These are phyloP conservation scores for Pyricularia grisea DNA, from an alignment of 2,329 filamentous ascomycete genomes.

Conservation along the genomic window DNA sequence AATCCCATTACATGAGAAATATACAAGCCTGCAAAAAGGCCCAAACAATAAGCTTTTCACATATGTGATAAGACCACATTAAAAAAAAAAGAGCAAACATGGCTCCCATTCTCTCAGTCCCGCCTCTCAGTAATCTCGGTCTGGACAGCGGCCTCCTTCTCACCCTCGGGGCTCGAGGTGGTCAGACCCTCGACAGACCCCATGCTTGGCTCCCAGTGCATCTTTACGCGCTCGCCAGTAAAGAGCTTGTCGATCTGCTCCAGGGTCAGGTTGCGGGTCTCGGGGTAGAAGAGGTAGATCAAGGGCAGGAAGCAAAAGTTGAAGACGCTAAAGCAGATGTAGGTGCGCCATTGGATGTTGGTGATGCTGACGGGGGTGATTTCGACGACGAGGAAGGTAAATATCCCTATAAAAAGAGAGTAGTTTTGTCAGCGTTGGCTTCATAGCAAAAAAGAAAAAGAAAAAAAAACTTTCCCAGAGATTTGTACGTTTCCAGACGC, in stretches of 20 bases:
- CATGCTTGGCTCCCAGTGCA: neutral
- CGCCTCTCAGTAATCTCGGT: neutral
- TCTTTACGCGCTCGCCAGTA: neutral
- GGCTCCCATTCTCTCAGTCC: too few species aligned
- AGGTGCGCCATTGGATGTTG: conserved; percentile 37
- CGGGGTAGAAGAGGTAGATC: conserved; percentile 39
- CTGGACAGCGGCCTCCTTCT: neutral
- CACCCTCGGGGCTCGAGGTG: neutral
- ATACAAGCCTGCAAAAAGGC: neutral
- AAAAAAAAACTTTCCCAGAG: too few species aligned
- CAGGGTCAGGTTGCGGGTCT: conserved; percentile 37
- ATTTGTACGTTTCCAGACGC: too few species aligned
- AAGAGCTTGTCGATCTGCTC: conserved; percentile 45
- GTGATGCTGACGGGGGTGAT: conserved; percentile 39
- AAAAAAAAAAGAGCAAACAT: neutral
- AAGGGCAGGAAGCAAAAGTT: conserved; percentile 34
- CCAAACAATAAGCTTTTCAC: neutral
- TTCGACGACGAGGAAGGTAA: conserved; percentile 30
- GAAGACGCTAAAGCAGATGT: conserved; percentile 40
- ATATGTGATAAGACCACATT: neutral
- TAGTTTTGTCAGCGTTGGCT: conserved; percentile 15
- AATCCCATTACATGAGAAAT: neutral
- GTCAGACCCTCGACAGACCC: neutral
- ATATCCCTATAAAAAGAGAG: neutral
- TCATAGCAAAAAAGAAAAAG: too few species aligned